Evolutionary conservation across 371 early-diverging fungal genomes (phyloP), one percentile per base, ranked within the genome.

Genomic region (Actinomortierella wolfii): DNA sequence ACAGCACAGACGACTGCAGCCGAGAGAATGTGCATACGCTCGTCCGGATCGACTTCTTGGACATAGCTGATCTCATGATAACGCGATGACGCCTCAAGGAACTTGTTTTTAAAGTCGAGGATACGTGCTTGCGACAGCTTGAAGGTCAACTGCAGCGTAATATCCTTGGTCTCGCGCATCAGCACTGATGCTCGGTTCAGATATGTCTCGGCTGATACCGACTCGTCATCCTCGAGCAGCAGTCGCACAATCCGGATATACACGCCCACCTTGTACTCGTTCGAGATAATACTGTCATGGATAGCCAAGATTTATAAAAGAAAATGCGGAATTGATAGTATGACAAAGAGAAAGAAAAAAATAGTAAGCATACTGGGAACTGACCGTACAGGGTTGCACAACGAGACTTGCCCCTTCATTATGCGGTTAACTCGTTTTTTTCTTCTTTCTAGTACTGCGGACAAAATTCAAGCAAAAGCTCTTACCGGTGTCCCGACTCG

Each of bases 201-300:
- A 56, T 91, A 93, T 0, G 91, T 70, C 58, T 94, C 94, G 1
- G 96, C 94, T 23, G 79, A 61, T 24, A 88, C 84, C 9, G 91
- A 83, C 68, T 95, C 94, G 24, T 94, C 94, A 42, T 90, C 93
- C 68, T 94, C 94, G 42, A 95, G 81, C 9, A 92, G 71, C 15
- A 95, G 79, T 13, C 88, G 91, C 18, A 91, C 91, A 59, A 95
- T 94, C 24, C 89, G 89, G 55, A 95, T 87, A 64, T 94, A 94
- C 5, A 93, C 86, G 18, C 80, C 76, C n/a, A 91, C 81, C 56
- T 92, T 92, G 62, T 91, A 90, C 40, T 89, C 89, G 59, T 91
- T 88, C 0, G 92, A 79, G 51, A 93, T 84, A 21, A 84, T 78
- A 25, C 90, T 89, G 61, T 21, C 29, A 45, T 40, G 29, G 40